Evolutionary conservation across 768 basidiomycete species (phyloP), one percentile per base, ranked within the genome.

Genomic region (Boletus fagicola): DNA sequence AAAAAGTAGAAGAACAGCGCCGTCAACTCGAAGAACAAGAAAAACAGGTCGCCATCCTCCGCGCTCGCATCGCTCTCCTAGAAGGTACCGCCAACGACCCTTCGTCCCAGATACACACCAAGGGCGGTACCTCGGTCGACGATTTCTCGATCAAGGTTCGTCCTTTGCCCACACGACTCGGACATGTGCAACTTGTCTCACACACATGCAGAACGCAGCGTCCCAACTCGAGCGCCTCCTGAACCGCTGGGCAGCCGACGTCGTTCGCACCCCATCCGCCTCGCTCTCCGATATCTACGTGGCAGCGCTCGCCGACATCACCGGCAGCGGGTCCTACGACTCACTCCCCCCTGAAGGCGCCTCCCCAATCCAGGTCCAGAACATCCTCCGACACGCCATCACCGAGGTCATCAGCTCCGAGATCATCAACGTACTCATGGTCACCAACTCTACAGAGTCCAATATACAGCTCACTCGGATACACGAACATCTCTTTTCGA

Each of bases 141-240:
- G 91, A 94, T 69, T 93, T 92, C 72, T 92, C 91, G 5, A 92
- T 94, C 76, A 88, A 85, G 78, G 91, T 88, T 52, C 16, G 81
- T 68, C 28, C 28, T 28, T 28, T 28, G 1, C 22, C 1, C 15
- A n/a, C 38, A 8, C 38, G 7, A 18, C 38, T n/a, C n/a, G n/a
- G n/a, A n/a, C n/a, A 13, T 35, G 33, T 12, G 53, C 46, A 13
- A 13, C 3, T 4, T n/a, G n/a, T n/a, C n/a, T n/a, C n/a, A n/a
- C n/a, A n/a, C n/a, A n/a, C n/a, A n/a, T n/a, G n/a, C n/a, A n/a
- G 90, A 93, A 89, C 62, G 78, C 87, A 10, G 91, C 92, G 3
- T 88, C 90, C 6, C 85, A 86, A 51, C 81, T 94, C 24, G 92
- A 94, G 66, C 84, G 89, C 49, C 77, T 85, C 47, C 85, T 94